A percentile compares a stretch with the other conserved stretches of the same genome.
Evolutionary conservation across 148 eudicot species (phyloP).

Genomic region (Diospyros kaki): DNA sequence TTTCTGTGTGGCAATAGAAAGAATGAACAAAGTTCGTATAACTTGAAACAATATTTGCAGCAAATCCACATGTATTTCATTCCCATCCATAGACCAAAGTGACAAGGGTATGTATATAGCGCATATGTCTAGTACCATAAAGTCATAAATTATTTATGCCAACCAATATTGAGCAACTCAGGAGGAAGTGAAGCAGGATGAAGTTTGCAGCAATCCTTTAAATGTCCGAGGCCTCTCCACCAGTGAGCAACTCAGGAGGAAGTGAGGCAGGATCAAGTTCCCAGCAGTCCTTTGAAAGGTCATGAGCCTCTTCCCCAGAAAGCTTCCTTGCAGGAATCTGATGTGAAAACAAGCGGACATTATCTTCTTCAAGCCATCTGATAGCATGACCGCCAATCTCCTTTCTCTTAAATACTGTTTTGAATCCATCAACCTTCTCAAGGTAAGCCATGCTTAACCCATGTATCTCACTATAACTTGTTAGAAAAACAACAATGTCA

Average conservation of each 20-base stretch:
- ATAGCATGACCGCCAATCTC: slow-evolving; percentile 67
- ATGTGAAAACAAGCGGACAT: slow-evolving; percentile 67
- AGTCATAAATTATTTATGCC: slow-evolving; percentile 11
- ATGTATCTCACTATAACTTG: slow-evolving; percentile 61
- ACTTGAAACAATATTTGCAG: background rate
- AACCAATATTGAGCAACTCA: slow-evolving; percentile 36
- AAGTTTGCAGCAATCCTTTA: slow-evolving; percentile 78
- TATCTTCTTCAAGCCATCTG: slow-evolving; percentile 51
- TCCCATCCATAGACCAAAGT: background rate
- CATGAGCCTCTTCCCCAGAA: slow-evolving; percentile 37
- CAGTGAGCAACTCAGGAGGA: slow-evolving; percentile 46
- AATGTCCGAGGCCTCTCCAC: slow-evolving; percentile 28
- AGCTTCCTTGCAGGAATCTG: slow-evolving; percentile 91
- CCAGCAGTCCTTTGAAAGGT: slow-evolving; percentile 59
- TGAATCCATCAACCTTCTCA: slow-evolving; percentile 74
- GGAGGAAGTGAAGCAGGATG: slow-evolving; percentile 91
- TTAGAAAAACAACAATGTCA: slow-evolving; percentile 63
- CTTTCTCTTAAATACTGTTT: slow-evolving; percentile 66
- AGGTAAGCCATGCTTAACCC: slow-evolving; percentile 79
- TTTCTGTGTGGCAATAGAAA: background rate
- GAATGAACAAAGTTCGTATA: background rate
- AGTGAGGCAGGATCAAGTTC: slow-evolving; percentile 97
- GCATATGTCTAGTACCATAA: background rate
- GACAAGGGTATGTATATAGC: background rate
- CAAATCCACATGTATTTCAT: background rate